A percentile compares a stretch with the other conserved stretches of the same genome.
Conservation (phyloP, 306 rosid species). For the Pachyrhizus erosus region DNA sequence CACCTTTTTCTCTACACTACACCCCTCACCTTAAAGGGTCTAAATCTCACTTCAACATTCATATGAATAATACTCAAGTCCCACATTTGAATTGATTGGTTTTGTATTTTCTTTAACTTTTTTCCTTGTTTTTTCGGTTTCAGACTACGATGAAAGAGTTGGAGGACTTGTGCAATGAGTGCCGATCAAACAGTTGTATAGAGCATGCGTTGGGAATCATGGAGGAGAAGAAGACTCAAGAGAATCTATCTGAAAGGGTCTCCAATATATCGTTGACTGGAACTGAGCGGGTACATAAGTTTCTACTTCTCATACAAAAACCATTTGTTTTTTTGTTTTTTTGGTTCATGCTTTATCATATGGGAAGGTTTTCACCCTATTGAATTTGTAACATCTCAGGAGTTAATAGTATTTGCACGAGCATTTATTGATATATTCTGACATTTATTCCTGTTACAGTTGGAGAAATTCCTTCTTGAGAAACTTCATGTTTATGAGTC, state of each 20-base stretch:
- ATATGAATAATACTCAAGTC: background rate
- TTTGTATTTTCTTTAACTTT: background rate
- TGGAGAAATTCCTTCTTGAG: constrained; percentile 57
- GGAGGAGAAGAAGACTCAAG: constrained; percentile 57
- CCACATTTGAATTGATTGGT: constrained; percentile 19
- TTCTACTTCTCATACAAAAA: constrained; percentile 38
- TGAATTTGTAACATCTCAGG: constrained; percentile 10
- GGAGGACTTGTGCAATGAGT: constrained; percentile 54
- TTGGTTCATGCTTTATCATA: background rate
- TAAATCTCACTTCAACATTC: background rate
- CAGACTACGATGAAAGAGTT: constrained; percentile 56
- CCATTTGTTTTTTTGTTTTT: background rate
- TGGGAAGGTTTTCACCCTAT: background rate
- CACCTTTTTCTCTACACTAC: background rate
- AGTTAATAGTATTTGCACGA: constrained; percentile 15
- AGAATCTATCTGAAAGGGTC: constrained; percentile 52
- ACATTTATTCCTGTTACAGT: constrained; percentile 47
- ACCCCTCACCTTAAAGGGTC: background rate
- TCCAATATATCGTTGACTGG: constrained; percentile 57
- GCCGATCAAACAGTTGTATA: constrained; percentile 60
- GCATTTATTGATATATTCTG: constrained; percentile 40
- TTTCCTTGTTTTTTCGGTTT: constrained; percentile 32
- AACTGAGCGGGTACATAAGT: constrained; percentile 53
- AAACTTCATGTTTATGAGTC: constrained; percentile 61
- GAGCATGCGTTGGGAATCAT: constrained; percentile 63